phyloP scores from a whole-genome alignment of 176 grass and related monocot genomes.

The Saccharum spontaneum region DNA sequence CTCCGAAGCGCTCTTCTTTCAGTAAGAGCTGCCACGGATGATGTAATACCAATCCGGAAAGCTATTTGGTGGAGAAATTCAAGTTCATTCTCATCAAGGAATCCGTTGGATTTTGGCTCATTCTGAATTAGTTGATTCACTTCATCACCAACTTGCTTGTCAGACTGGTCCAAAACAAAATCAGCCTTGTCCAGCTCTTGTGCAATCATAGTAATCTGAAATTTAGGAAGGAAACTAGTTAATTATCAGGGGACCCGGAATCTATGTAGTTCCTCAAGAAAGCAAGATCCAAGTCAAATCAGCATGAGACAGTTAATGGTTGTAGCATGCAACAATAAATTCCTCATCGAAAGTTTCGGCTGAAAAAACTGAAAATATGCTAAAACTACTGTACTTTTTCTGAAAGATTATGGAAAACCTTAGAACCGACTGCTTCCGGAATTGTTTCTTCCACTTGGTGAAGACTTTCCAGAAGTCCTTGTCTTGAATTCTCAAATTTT shows the following conservation, averaged over 20 bases:
- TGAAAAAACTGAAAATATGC: background rate
- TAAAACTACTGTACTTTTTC: background rate
- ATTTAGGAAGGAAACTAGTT: background rate
- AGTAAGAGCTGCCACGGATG: constrained; percentile 56
- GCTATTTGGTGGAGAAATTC: constrained; percentile 62
- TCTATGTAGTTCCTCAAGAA: background rate
- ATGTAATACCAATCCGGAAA: constrained; percentile 52
- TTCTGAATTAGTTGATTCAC: constrained; percentile 61
- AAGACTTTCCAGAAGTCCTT: constrained; percentile 72
- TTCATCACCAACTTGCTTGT: constrained; percentile 61
- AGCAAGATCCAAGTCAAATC: constrained; percentile 5
- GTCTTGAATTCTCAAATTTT: constrained; percentile 83
- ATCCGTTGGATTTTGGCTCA: constrained; percentile 40
- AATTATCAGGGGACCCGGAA: constrained; percentile 21
- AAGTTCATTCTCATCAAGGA: constrained; percentile 54
- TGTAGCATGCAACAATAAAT: background rate
- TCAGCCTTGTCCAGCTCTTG: constrained; percentile 49
- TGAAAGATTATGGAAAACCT: constrained; percentile 47
- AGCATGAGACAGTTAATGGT: background rate
- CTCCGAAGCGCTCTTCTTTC: constrained; percentile 79
- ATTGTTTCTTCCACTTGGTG: constrained; percentile 60
- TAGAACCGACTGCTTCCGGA: constrained; percentile 46
- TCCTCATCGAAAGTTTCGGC: background rate
- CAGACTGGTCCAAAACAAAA: constrained; percentile 63
- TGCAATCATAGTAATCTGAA: constrained; percentile 62